Evolutionary conservation across 805 yeast genomes (phyloP), one percentile per base, ranked within the genome.

Genomic region (Nakazawaea molendinolei): DNA sequence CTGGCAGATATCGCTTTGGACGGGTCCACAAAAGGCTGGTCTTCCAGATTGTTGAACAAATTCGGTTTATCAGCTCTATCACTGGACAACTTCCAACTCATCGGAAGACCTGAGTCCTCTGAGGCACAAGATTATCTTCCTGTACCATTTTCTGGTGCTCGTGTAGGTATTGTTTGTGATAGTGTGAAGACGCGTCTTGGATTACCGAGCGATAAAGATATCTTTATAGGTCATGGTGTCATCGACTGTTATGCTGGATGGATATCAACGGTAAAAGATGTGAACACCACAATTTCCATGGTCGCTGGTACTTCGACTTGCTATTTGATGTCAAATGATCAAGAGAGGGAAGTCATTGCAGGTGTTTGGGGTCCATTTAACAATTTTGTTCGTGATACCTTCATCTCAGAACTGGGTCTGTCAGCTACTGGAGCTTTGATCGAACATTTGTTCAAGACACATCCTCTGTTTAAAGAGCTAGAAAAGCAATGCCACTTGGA

Each of bases 221-320:
- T 49, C 2, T 43, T 49, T 1, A 52, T 63, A 4, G 56, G 59
- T 7, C 66, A 67, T 34, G 79, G 81, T 13, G 69, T 76, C 24
- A 75, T 75, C 24, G 82, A 76, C 46, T 71, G 81, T 38, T 76
- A 76, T 47, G 69, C 74, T 1, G 71, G 78, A 3, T 73, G 74
- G 71, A 48, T 72, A 10, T 56, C 71, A 0, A 55, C 66, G 1
- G 52, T 60, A 23, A 24, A 41, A 3, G 23, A 40, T 5, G 36
- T 50, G 1, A 41, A 43, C 6, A 35, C 44, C 5, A 47, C 62
- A 5, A 44, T 75, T 17, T 58, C 71, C 2, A 62, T 74, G 68
- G 69, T 74, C 5, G 84, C 80, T 1, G 82, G 82, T 0, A 76
- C 82, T 0, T 73, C 79, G 5, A 74, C 81, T 1, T 76, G 84